Base-by-base conservation (phyloP, 1,284 basidiomycete species). In the Ceratobasidium sp. region DNA sequence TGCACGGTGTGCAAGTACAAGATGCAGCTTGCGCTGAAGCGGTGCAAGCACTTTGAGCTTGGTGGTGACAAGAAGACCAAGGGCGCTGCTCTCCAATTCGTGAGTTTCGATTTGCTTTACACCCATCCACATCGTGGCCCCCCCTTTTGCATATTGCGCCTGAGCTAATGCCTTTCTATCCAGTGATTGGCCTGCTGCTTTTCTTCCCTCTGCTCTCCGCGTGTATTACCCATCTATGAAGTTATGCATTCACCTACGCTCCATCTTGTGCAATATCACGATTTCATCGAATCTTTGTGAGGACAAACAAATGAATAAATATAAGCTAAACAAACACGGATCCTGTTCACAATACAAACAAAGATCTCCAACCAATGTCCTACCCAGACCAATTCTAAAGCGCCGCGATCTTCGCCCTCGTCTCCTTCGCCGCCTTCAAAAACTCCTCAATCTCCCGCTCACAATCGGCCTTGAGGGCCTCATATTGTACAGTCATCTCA, bases 1-100 rank as follows among this genome's bases (percentile, higher is more conserved):
- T 99, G 97, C 91, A 98, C 96, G 77, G 90, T 92, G 70, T 99
- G 97, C 94, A 99, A 99, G 88, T 97, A 97, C 90, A 98, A 98
- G 91, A 94, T 94, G 93, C 95, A 97, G 86, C 86, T 99, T 81
- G 85, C 95, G 28, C 90, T 99, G 85, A 99, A 99, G 90, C 96
- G 98, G 84, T 98, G 96, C 96, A 99, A 99, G 89, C 97, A 99
- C 91, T 98, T 98, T 90, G 97, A 98, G 90, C 94, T 98, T 79
- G 96, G 97, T 89, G 97, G 98, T 87, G 97, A 99, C 92, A 99
- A 98, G 93, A 99, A 99, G 94, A 97, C 96, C 84, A 96, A 97
- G 91, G 95, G 96, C 88, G 95, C 94, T 83, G 95, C 95, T 80
- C 93, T 96, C 83, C 91, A 91, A 85, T 96, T 96, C 91, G 94